phyloP scores from a whole-genome alignment of 1,139 yeast genomes.

The Sugiyamaella sp. region DNA sequence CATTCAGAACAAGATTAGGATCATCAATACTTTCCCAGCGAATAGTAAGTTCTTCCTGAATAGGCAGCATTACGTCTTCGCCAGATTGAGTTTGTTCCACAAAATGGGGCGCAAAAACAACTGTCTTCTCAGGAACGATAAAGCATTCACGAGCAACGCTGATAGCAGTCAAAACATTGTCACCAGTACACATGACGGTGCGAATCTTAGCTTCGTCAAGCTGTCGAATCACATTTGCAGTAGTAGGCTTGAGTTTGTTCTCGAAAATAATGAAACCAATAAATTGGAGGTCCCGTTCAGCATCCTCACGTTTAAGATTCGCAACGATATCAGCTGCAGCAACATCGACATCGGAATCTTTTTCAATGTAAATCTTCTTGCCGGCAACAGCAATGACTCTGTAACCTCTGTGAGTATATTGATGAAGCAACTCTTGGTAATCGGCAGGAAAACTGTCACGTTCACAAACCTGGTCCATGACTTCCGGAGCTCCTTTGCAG shows the following conservation, averaged over 20 bases:
- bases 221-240: constrained; percentile 61
- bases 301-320: constrained; percentile 55
- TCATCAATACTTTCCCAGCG: constrained; percentile 48
- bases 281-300: constrained; percentile 70
- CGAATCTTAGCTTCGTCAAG: constrained; percentile 71
- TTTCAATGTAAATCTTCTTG: constrained; percentile 53
- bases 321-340: constrained; percentile 23
- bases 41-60: constrained; percentile 11
- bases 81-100: constrained; percentile 32
- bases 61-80: constrained; percentile 27
- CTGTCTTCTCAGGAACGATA: constrained; percentile 51
- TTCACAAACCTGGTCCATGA: constrained; percentile 77
- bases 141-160: constrained; percentile 89
- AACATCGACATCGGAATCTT: constrained; percentile 21
- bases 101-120: constrained; percentile 72
- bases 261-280: constrained; percentile 91
- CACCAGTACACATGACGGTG: constrained; percentile 97
- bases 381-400: constrained; percentile 95
- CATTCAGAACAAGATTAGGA: constrained; percentile 52
- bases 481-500: constrained; percentile 98
- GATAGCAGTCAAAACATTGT: constrained; percentile 89
- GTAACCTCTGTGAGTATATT: constrained; percentile 90
- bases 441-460: constrained; percentile 71
- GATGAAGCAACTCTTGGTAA: constrained; percentile 71
- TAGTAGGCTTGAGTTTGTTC: constrained; percentile 76